These are phyloP conservation scores for Cryphonectria naterciae DNA, from an alignment of 2,329 filamentous ascomycete species.

Conservation along the genomic window DNA sequence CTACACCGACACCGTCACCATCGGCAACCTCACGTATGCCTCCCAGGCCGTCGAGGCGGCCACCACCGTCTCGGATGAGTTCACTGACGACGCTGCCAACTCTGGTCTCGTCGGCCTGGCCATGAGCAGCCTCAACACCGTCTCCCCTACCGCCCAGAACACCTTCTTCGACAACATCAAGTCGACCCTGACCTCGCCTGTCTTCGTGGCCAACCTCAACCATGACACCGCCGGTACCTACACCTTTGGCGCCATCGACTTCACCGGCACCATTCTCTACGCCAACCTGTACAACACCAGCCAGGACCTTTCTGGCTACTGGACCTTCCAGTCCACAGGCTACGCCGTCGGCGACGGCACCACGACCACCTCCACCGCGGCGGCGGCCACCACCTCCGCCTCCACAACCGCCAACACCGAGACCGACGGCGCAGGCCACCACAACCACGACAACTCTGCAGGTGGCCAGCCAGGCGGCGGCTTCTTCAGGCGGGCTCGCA, in stretches of 20 bases:
- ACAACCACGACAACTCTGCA: neutral
- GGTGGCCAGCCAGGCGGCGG: neutral
- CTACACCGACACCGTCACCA: slow-evolving; percentile 36
- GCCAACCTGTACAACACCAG: slow-evolving; percentile 36
- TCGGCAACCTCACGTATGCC: slow-evolving; percentile 34
- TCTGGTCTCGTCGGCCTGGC: slow-evolving; percentile 30
- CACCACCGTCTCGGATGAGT: slow-evolving; percentile 32
- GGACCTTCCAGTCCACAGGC: slow-evolving; percentile 41
- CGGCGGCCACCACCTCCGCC: slow-evolving; percentile 4
- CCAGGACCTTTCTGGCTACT: slow-evolving; percentile 39
- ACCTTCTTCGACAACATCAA: slow-evolving; percentile 42
- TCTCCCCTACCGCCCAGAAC: slow-evolving; percentile 32
- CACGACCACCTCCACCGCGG: slow-evolving; percentile 9
- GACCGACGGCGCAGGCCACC: neutral
- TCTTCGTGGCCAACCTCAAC: slow-evolving; percentile 40
- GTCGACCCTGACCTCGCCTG: slow-evolving; percentile 33
- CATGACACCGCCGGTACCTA: slow-evolving; percentile 43
- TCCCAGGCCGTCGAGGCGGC: slow-evolving; percentile 34
- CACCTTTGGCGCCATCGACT: slow-evolving; percentile 45
- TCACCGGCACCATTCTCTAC: slow-evolving; percentile 41
- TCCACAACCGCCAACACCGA: neutral
- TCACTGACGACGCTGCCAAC: slow-evolving; percentile 28
- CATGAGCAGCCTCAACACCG: slow-evolving; percentile 35
- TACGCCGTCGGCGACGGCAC: slow-evolving; percentile 38
- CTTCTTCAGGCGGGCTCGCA: slow-evolving; percentile 12